A percentile compares a stretch with the other conserved stretches of the same genome.
phyloP scores from a whole-genome alignment of 2,329 filamentous ascomycete species.

The Colletotrichum chrysophilum region DNA sequence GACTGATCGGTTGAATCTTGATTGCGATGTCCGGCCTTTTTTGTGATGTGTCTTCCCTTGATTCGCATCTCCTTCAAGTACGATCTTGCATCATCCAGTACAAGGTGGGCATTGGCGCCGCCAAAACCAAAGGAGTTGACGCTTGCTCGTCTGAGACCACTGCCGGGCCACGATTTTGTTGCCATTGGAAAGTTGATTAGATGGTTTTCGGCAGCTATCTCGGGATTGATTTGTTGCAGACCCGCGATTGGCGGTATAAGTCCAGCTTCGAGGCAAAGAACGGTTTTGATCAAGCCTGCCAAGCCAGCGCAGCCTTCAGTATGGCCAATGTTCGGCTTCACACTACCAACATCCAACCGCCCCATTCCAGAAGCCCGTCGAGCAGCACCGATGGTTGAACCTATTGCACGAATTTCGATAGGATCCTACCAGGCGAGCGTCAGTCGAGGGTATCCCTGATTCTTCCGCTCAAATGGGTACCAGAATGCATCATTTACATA shows the following conservation, averaged over 20 bases:
- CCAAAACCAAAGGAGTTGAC: conserved; percentile 14
- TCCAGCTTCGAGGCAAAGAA: background rate
- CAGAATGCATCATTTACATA: background rate
- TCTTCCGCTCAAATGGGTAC: background rate
- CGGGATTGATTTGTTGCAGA: background rate
- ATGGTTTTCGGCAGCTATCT: background rate
- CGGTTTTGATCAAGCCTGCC: background rate
- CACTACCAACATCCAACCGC: background rate
- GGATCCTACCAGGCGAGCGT: conserved; percentile 33
- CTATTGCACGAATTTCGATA: conserved; percentile 44
- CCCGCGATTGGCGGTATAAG: background rate
- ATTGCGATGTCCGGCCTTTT: background rate
- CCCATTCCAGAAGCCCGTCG: conserved; percentile 31
- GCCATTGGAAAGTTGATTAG: background rate
- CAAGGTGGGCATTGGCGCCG: conserved; percentile 3
- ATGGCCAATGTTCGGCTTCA: conserved; percentile 7
- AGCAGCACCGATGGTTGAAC: conserved; percentile 33
- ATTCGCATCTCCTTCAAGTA: background rate
- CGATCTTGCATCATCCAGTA: background rate
- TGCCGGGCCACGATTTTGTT: background rate
- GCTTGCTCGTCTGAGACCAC: background rate
- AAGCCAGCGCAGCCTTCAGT: conserved; percentile 3
- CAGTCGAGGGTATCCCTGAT: background rate
- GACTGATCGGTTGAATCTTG: background rate
- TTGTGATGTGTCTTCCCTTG: background rate